phyloP scores from a whole-genome alignment of 2,329 filamentous ascomycete genomes.

The Aureobasidium namibiae region DNA sequence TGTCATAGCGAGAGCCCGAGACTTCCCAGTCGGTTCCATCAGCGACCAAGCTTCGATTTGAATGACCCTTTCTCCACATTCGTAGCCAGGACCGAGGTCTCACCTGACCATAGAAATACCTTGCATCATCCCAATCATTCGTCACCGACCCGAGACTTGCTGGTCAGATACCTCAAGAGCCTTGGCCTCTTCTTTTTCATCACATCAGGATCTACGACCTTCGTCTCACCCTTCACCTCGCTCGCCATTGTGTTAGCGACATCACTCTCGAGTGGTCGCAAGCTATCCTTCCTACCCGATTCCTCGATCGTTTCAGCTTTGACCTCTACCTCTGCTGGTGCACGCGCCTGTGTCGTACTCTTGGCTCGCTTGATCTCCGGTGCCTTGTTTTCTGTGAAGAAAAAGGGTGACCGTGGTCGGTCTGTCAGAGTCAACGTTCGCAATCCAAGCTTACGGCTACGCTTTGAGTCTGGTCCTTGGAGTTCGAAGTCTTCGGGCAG shows the following conservation, averaged over 20 bases:
- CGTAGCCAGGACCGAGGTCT: slow-evolving; percentile 7
- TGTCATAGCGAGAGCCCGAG: neutral
- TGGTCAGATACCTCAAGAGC: slow-evolving; percentile 7
- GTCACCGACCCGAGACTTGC: slow-evolving; percentile 9
- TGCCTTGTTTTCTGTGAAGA: slow-evolving; percentile 13
- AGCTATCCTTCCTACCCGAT: slow-evolving; percentile 3
- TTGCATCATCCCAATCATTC: neutral
- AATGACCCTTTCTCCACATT: slow-evolving; percentile 6
- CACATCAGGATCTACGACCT: slow-evolving; percentile 23
- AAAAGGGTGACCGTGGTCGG: slow-evolving; percentile 15
- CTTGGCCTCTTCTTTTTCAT: slow-evolving; percentile 27
- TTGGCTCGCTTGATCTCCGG: slow-evolving; percentile 11
- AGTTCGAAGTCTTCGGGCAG: slow-evolving; percentile 42
- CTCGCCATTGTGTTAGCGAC: neutral
- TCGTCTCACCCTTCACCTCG: slow-evolving; percentile 21
- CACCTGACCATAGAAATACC: slow-evolving; percentile 4
- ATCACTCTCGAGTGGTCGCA: neutral
- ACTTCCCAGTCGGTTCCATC: neutral
- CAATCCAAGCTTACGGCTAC: slow-evolving; percentile 12
- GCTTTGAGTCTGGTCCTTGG: slow-evolving; percentile 13
- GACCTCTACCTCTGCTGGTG: neutral
- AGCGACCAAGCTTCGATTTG: neutral
- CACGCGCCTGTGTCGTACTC: slow-evolving; percentile 5
- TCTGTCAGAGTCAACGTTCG: slow-evolving; percentile 15
- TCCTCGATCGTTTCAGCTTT: neutral